Conservation (phyloP, 257 asterid species). For the Dorcoceras hygrometricum region DNA sequence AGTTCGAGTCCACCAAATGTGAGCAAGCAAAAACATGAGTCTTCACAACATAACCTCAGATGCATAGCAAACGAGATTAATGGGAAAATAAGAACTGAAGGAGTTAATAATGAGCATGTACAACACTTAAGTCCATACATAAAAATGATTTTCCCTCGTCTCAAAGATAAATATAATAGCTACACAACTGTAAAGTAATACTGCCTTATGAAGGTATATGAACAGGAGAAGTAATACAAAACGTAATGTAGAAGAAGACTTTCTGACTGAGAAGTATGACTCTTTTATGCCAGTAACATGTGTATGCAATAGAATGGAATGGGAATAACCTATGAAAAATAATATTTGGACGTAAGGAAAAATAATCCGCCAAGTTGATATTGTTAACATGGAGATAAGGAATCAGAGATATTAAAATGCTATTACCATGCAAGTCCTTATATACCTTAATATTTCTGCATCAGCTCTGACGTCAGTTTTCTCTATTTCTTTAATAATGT, state of each 20-base stretch:
- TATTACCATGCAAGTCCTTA: neutral
- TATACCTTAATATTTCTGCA: constrained; percentile 89
- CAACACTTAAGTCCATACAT: neutral
- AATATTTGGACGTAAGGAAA: neutral
- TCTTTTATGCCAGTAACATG: neutral
- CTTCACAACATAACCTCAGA: neutral
- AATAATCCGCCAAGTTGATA: neutral
- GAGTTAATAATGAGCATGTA: neutral
- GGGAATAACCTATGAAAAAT: neutral
- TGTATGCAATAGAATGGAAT: neutral
- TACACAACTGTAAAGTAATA: too few relatives aligned
- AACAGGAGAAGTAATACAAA: neutral
- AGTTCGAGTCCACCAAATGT: neutral
- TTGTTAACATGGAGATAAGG: neutral
- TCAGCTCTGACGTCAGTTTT: constrained; percentile 87
- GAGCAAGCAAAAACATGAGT: neutral
- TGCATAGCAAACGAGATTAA: neutral
- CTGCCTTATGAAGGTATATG: neutral
- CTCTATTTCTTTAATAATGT: constrained; percentile 68
- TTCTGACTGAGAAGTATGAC: neutral
- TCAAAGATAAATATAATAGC: neutral
- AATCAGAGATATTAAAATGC: constrained; percentile 10
- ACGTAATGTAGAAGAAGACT: constrained; percentile 1
- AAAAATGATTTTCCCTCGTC: neutral
- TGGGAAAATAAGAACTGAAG: neutral